Base-by-base conservation (phyloP, 2,329 filamentous ascomycete species). In the Stagonosporopsis tanaceti region DNA sequence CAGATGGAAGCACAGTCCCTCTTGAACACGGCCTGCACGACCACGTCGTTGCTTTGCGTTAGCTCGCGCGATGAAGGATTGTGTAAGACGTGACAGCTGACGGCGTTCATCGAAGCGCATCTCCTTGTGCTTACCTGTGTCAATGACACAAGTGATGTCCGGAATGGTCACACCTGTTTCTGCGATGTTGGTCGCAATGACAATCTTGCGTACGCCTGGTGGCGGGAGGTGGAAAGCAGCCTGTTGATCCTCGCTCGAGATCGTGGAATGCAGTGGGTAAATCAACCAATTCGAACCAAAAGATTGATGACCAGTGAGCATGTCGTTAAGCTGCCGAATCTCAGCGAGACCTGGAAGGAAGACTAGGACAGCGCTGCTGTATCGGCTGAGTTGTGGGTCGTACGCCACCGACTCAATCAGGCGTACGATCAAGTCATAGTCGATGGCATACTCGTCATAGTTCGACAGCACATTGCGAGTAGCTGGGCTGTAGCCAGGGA, bases 121-220 rank as follows among this genome's bases (percentile, higher is more conserved):
- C 76, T 97, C 94, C 64, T 96, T 93, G 77, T 98, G 94, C 76
- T 97, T 98, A 54, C 95, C 95, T 0, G 93, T 93, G 75, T 99
- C 95, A 57, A 99, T 90, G 42, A 99, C 95, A 67, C 93, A 97
- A 0, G 95, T 98, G 28, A 99, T 92, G 73, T 99, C 95, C 1
- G 95, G 95, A 64, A 99, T 99, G 0, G 95, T 99, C 71, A 99
- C 97, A 80, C 95, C 95, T 0, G 95, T 99, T 76, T 99, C 95
- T 4, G 95, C 95, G 74, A 99, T 99, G 72, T 99, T 99, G 14
- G 95, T 99, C 1, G 95, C 93, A 52, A 99, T 84, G 2, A 99
- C 94, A 62, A 99, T 95, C 79, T 99, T 99, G 61, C 93, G 86
- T 54, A 88, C 83, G 0, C 94, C 94, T 3, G 83, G 84, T 1